A percentile compares a stretch with the other conserved stretches of the same genome.
Conservation (phyloP, 2,329 filamentous ascomycete species). For the Coniosporium tulheliwenetii region DNA sequence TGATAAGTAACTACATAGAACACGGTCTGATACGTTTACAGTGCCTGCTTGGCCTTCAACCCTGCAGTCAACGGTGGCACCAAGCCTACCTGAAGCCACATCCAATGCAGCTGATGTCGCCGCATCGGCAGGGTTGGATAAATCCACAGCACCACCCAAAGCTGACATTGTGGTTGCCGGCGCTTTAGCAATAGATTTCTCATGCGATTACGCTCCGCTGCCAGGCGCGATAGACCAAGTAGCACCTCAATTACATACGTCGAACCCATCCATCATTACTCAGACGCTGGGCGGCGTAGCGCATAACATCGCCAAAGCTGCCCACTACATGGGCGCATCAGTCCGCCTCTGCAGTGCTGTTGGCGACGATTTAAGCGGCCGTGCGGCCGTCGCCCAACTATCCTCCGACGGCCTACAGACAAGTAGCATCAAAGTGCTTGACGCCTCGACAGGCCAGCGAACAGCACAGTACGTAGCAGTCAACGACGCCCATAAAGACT, state of each 20-base stretch:
- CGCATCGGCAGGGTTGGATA: too few relatives aligned
- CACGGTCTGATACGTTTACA: too few relatives aligned
- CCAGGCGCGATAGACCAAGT: constrained; percentile 20
- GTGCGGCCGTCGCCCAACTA: constrained; percentile 53
- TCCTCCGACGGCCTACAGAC: constrained; percentile 47
- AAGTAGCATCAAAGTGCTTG: constrained; percentile 39
- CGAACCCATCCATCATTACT: constrained; percentile 66
- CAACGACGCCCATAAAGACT: constrained; percentile 68
- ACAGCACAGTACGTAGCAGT: constrained; percentile 88
- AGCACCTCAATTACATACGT: constrained; percentile 51
- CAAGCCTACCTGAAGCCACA: too few relatives aligned
- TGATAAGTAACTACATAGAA: constrained; percentile 10
- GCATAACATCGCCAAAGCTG: constrained; percentile 77
- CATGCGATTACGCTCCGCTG: constrained; percentile 57
- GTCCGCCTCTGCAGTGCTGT: constrained; percentile 69
- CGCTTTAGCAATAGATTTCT: constrained; percentile 76
- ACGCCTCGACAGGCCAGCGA: constrained; percentile 32
- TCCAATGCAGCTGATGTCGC: too few relatives aligned
- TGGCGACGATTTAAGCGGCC: constrained; percentile 64
- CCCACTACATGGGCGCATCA: constrained; percentile 49
- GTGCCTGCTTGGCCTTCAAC: too few relatives aligned
- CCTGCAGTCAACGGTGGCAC: too few relatives aligned
- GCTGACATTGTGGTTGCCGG: constrained; percentile 73
- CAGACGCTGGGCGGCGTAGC: constrained; percentile 85
- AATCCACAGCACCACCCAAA: constrained; percentile 3